These are phyloP conservation scores for Mycena crocata DNA, from an alignment of 768 basidiomycete genomes.

Conservation along the genomic window DNA sequence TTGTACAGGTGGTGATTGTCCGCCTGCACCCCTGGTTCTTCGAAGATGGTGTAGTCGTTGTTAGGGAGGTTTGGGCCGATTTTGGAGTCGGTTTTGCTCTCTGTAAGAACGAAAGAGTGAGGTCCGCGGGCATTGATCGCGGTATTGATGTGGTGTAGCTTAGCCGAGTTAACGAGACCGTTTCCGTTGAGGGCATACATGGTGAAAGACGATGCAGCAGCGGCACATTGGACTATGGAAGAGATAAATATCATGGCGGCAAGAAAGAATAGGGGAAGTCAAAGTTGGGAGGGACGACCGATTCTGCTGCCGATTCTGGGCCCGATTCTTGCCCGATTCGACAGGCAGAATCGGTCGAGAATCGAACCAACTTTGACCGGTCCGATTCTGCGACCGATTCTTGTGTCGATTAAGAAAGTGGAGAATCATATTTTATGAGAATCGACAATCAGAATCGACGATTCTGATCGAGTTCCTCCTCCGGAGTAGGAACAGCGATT, in stretches of 20 bases:
- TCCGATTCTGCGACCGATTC: too few relatives aligned
- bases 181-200: constrained; percentile 11
- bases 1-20: constrained; percentile 13
- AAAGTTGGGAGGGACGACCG: too few relatives aligned
- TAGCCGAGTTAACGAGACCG: neutral
- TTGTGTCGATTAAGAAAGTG: too few relatives aligned
- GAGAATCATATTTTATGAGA: too few relatives aligned
- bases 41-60: constrained; percentile 10
- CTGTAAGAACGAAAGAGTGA: constrained; percentile 10
- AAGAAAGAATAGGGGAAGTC: too few relatives aligned
- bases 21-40: neutral
- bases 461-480: too few relatives aligned
- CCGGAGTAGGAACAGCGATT: too few relatives aligned
- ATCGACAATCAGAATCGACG: too few relatives aligned
- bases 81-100: constrained; percentile 14
- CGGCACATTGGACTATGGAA: neutral
- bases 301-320: too few relatives aligned
- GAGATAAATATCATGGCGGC: neutral
- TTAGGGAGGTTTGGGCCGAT: neutral
- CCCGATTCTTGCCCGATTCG: too few relatives aligned
- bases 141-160: neutral
- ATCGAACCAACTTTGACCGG: too few relatives aligned
- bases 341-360: too few relatives aligned
- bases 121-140: neutral
- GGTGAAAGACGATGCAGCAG: neutral